Evolutionary conservation across 2,329 filamentous ascomycete genomes (phyloP).

Genomic region (Venturia effusa): DNA sequence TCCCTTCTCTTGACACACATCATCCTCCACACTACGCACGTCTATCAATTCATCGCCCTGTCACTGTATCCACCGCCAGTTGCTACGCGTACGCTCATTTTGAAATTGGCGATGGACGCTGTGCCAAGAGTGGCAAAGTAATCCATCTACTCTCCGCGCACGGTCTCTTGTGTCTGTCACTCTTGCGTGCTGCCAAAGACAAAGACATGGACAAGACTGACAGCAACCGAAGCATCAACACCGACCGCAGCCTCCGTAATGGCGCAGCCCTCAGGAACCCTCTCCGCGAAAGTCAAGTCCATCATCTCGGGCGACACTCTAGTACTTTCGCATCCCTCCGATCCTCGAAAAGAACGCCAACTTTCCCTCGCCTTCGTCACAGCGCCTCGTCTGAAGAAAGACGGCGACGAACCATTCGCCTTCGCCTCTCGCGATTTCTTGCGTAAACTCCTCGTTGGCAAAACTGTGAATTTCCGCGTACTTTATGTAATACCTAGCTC

Average conservation of each 20-base stretch:
- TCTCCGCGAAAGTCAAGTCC: conserved; percentile 76
- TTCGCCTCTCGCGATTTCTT: conserved; percentile 94
- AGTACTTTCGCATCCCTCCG: conserved; percentile 69
- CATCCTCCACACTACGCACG: background rate
- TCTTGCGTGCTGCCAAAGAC: background rate
- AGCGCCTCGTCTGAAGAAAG: conserved; percentile 74
- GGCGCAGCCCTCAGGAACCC: background rate
- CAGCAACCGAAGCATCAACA: background rate
- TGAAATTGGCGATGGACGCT: background rate
- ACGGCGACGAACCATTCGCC: conserved; percentile 84
- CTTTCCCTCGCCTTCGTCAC: conserved; percentile 88
- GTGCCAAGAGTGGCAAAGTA: background rate
- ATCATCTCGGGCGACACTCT: conserved; percentile 90
- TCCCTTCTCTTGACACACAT: background rate
- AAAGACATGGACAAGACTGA: background rate
- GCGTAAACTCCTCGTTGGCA: conserved; percentile 73
- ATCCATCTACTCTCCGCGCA: background rate
- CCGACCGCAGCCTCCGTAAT: conserved; percentile 2
- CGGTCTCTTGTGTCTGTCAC: background rate
- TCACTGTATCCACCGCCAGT: background rate
- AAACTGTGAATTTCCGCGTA: conserved; percentile 72
- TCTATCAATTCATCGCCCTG: background rate
- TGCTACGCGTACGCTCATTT: background rate
- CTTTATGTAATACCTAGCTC: conserved; percentile 77
- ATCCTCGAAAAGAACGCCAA: conserved; percentile 71